Conservation (phyloP, 2,329 filamentous ascomycete species). For the Pyrenophora teres region DNA sequence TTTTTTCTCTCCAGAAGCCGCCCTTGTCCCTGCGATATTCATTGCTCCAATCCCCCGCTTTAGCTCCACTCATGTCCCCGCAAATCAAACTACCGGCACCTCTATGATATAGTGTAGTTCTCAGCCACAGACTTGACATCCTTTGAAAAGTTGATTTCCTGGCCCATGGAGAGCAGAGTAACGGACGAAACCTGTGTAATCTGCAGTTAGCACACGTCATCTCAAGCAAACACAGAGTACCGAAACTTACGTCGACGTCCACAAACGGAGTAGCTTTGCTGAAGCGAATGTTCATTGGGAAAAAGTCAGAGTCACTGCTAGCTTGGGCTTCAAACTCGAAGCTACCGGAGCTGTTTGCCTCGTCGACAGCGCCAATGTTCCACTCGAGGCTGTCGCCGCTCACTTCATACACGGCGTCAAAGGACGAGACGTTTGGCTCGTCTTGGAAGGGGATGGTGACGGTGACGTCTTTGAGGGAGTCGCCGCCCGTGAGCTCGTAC, state of each 20-base stretch:
- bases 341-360: conserved; percentile 78
- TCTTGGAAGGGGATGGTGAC: conserved; percentile 86
- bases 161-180: conserved; percentile 72
- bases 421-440: conserved; percentile 88
- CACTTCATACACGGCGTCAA: conserved; percentile 92
- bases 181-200: conserved; percentile 66
- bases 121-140: conserved; percentile 79
- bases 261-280: conserved; percentile 84
- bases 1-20: too few species aligned
- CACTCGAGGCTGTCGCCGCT: conserved; percentile 92
- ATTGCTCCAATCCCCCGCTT: too few species aligned
- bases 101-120: conserved; percentile 74
- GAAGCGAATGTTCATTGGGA: conserved; percentile 94
- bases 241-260: conserved; percentile 82
- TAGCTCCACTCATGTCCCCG: neutral
- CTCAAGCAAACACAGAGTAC: neutral
- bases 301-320: conserved; percentile 90
- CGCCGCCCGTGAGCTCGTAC: conserved; percentile 86
- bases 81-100: too few species aligned
- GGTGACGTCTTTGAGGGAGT: conserved; percentile 79
- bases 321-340: conserved; percentile 96
- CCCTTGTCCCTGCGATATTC: too few species aligned
- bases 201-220: conserved; percentile 28
- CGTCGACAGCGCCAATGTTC: conserved; percentile 85
- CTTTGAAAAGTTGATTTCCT: conserved; percentile 82